Base-by-base conservation (phyloP, 2,329 filamentous ascomycete genomes). In the Ophioceras dolichostomum region DNA sequence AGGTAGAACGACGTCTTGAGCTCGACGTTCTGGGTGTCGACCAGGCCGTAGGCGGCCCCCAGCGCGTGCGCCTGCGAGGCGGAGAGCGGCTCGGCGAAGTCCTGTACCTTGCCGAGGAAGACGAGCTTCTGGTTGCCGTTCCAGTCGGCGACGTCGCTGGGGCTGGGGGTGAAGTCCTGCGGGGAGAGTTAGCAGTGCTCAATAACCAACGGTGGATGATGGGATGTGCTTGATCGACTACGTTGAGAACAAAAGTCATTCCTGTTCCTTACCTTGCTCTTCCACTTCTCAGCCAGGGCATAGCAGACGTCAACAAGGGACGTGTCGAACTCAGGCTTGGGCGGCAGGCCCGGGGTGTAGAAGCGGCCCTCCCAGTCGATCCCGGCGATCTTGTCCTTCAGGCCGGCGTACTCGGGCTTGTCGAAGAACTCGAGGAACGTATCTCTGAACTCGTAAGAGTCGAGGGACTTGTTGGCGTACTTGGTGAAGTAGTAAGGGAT, bases 281-380 rank as follows among this genome's bases (percentile, higher is more conserved):
- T 68, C 88, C 89, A 96, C 55, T 87, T 82, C 29, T 78, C 68
- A 5, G 87, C 83, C 6, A 98, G 71, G 22, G 72, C 68, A 58
- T 94, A 91, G 62, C 88, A 94, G 45, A 76, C 73, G 48, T 94
- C 84, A 8, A 86, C 89, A 43, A 95, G 72, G 20, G 77, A 79
- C 2, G 87, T 94, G 59, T 96, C 85, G 50, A 95, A 95, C 4
- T 83, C 68, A 1, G 91, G 91, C 64, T 94, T 95, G 1, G 83
- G 81, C 4, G 91, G 91, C 43, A 89, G 69, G 13, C 91, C 91
- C 0, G 88, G 83, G n/a, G 68, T 70, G 62, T 91, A 93, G 64
- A 94, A 93, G 60, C 83, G 84, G 26, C 68, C 73, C 42, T 96
- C 79, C 91, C 91, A 98, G 57, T 95, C 83, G 34, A 98, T 77